Evolutionary conservation across 306 rosid species (phyloP).

Genomic region (Abrus pulchellus): DNA sequence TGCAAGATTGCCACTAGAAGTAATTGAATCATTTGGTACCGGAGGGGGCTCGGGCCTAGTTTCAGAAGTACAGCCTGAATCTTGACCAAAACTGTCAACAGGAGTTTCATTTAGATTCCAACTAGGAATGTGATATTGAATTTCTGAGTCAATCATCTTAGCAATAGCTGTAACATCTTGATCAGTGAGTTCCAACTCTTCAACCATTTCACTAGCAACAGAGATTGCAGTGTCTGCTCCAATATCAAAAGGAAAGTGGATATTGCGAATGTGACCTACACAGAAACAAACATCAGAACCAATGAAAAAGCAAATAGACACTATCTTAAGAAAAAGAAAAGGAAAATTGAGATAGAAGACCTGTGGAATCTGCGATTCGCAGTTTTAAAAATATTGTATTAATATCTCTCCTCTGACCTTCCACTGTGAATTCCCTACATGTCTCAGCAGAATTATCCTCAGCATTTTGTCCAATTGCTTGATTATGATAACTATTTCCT

Average conservation of each 20-base stretch:
- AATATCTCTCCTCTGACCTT: conserved; percentile 84
- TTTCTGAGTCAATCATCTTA: conserved; percentile 81
- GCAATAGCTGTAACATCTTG: conserved; percentile 93
- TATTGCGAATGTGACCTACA: conserved; percentile 82
- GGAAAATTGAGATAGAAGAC: conserved; percentile 49
- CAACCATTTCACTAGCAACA: conserved; percentile 99
- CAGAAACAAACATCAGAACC: conserved; percentile 38
- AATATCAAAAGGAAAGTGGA: conserved; percentile 94
- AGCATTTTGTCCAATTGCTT: conserved; percentile 46
- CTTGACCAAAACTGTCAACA: conserved; percentile 46
- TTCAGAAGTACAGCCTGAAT: conserved; percentile 54
- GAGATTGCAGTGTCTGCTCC: conserved; percentile 85
- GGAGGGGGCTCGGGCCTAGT: conserved; percentile 58
- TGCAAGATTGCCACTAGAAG: conserved; percentile 59
- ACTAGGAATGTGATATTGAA: conserved; percentile 70
- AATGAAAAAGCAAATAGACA: conserved; percentile 15
- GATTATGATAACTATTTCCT: conserved; percentile 55
- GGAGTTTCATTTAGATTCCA: conserved; percentile 62
- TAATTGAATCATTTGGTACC: conserved; percentile 40
- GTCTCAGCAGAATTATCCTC: conserved; percentile 56
- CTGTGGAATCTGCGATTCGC: conserved; percentile 83
- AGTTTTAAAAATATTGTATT: conserved; percentile 86
- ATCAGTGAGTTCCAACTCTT: conserved; percentile 90
- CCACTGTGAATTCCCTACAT: conserved; percentile 76
- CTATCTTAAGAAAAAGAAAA: conserved; percentile 18